Evolutionary conservation across 495 filamentous ascomycete genomes (phyloP).

Genomic region (Aspergillus heteromorphus): DNA sequence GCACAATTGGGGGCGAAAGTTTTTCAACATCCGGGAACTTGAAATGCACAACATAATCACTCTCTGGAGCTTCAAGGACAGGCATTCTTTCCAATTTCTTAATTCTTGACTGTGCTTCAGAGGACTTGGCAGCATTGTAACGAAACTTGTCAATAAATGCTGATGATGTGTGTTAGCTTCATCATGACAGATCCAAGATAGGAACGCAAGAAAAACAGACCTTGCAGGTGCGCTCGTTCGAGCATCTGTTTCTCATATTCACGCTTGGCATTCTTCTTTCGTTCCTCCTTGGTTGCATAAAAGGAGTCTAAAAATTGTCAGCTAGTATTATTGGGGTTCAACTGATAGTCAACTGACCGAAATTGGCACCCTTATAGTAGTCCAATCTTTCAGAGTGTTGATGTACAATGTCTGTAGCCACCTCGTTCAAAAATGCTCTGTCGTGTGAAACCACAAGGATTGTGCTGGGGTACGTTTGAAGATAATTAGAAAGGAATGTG

Average conservation of each 20-base stretch:
- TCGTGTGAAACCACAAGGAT: conserved; percentile 98
- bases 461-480: conserved; percentile 89
- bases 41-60: conserved; percentile 95
- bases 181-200: not conserved
- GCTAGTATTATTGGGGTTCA: not conserved
- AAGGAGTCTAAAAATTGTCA: conserved; percentile 65
- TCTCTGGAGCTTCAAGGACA: conserved; percentile 81
- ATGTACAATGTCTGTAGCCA: conserved; percentile 99
- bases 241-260: conserved; percentile 99
- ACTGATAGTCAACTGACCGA: conserved; percentile 41
- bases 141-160: conserved; percentile 99
- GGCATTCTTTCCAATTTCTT: conserved; percentile 99
- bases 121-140: conserved; percentile 98
- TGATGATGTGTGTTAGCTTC: conserved; percentile 21
- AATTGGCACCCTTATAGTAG: conserved; percentile 98
- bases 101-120: conserved; percentile 95
- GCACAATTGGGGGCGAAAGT: conserved; percentile 92
- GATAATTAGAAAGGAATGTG: conserved; percentile 95
- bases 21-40: conserved; percentile 98
- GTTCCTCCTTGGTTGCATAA: conserved; percentile 96
- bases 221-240: conserved; percentile 79
- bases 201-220: conserved; percentile 18
- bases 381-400: conserved; percentile 96
- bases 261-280: conserved; percentile 90
- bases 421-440: conserved; percentile 96